These are phyloP conservation scores for Bonia amplexicaulis DNA, from an alignment of 176 grass and related monocot species.

Conservation along the genomic window DNA sequence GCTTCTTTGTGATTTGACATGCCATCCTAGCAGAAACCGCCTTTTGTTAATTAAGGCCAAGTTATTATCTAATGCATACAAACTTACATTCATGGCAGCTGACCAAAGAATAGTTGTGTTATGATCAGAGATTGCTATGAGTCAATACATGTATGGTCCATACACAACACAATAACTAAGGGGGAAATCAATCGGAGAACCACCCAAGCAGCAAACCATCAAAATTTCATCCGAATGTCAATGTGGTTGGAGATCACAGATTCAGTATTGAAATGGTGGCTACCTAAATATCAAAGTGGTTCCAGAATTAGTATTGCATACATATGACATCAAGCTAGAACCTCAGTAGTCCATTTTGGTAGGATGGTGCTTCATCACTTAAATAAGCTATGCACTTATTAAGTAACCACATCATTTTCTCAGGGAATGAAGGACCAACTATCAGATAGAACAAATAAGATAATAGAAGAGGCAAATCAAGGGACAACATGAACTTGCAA, in stretches of 20 bases:
- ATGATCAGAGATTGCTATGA: slow-evolving; percentile 1
- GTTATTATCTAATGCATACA: background rate
- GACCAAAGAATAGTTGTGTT: slow-evolving; percentile 6
- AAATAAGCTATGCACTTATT: background rate
- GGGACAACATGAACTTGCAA: slow-evolving; percentile 6
- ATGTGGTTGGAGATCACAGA: background rate
- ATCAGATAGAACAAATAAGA: slow-evolving; percentile 23
- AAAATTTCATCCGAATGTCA: background rate
- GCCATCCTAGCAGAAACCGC: background rate
- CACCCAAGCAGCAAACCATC: slow-evolving; percentile 11
- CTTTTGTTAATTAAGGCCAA: background rate
- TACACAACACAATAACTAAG: slow-evolving; percentile 1
- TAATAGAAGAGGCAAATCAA: slow-evolving; percentile 7
- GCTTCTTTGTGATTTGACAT: slow-evolving; percentile 8
- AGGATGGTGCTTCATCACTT: background rate
- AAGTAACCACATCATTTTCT: slow-evolving; percentile 6
- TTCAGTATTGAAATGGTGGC: background rate
- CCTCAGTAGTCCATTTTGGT: background rate
- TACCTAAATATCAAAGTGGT: slow-evolving; percentile 13
- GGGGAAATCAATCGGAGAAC: background rate
- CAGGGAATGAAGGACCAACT: background rate
- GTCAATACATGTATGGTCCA: background rate
- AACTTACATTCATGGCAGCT: slow-evolving; percentile 25
- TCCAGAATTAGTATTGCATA: background rate
- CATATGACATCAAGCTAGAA: slow-evolving; percentile 4